Conservation (phyloP, 345 rosid species). For the Acer negundo region DNA sequence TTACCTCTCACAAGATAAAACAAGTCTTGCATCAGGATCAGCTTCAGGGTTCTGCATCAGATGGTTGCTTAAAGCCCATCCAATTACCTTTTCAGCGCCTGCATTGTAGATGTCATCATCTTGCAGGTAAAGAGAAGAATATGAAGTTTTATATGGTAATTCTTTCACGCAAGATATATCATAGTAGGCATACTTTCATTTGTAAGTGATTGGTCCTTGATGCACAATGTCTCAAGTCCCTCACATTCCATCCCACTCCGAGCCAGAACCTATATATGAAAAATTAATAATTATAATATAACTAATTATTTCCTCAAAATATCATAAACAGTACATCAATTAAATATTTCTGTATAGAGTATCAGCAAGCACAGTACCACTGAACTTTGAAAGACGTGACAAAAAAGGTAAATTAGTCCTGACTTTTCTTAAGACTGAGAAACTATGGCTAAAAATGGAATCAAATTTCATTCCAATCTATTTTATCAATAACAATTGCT, state of each 20-base stretch:
- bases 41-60: conserved; percentile 69
- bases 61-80: conserved; percentile 88
- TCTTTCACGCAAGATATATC: conserved; percentile 5
- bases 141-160: conserved; percentile 1
- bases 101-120: conserved; percentile 22
- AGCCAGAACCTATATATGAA: conserved; percentile 54
- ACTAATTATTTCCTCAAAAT: conserved; percentile 3
- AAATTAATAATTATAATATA: conserved; percentile 18
- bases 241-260: conserved; percentile 72
- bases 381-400: background rate
- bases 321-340: conserved; percentile 10
- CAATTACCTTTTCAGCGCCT: conserved; percentile 89
- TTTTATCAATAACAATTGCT: background rate
- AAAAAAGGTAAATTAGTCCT: background rate
- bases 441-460: background rate
- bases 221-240: conserved; percentile 65
- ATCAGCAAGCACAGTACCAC: background rate
- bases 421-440: background rate
- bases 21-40: conserved; percentile 54
- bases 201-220: conserved; percentile 74
- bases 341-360: conserved; percentile 14
- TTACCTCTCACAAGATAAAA: conserved; percentile 78
- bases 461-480: background rate
- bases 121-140: background rate
- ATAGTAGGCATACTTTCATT: conserved; percentile 62